phyloP scores from a whole-genome alignment of 2,329 filamentous ascomycete genomes.

The Grosmannia serpens region DNA sequence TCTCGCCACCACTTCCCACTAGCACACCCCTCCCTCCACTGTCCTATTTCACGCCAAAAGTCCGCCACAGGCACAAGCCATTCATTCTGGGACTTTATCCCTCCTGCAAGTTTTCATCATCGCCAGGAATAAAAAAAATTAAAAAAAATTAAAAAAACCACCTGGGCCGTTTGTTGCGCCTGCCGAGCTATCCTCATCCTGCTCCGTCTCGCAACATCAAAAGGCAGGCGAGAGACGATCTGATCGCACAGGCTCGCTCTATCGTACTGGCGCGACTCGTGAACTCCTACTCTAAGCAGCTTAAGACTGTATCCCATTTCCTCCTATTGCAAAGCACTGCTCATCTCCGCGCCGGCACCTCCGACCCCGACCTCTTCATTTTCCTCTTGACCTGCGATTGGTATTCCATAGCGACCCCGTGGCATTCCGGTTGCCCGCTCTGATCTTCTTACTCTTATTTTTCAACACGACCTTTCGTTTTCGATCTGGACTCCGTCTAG shows the following conservation, averaged over 20 bases:
- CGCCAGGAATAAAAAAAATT: neutral
- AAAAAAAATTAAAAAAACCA: neutral
- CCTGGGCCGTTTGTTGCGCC: neutral
- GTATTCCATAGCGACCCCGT: neutral
- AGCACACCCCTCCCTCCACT: neutral
- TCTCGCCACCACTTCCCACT: neutral
- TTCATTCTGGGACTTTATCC: slow-evolving; percentile 2
- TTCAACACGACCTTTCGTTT: neutral
- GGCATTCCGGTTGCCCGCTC: neutral
- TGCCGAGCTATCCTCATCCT: neutral
- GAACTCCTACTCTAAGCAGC: neutral
- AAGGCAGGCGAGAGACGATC: neutral
- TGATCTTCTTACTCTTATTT: neutral
- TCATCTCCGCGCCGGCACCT: neutral
- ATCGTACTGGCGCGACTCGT: neutral
- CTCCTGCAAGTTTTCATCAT: neutral
- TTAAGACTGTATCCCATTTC: neutral
- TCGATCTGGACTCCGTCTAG: neutral
- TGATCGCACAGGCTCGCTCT: neutral
- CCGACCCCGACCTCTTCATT: neutral
- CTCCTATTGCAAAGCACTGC: neutral
- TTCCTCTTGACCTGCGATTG: neutral
- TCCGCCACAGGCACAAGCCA: neutral
- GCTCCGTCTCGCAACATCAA: neutral
- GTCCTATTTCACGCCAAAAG: neutral